Percentiles rank a stretch among this genome's conserved stretches.
Evolutionary conservation across 2,329 filamentous ascomycete species (phyloP).

Genomic region (Ascocoryne sarcoides): DNA sequence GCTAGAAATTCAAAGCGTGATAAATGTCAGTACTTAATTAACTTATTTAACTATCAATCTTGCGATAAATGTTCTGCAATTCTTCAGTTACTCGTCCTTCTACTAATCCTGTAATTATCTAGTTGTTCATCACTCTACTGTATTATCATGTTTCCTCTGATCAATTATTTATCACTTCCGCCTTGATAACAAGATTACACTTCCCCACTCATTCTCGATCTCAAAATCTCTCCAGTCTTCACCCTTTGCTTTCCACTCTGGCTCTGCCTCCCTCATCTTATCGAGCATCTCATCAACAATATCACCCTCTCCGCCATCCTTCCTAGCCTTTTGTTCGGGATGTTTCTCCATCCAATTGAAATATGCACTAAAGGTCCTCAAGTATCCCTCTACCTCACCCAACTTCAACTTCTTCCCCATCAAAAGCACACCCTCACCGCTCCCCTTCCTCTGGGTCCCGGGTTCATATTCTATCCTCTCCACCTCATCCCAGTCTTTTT

Average conservation of each 20-base stretch:
- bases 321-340: conserved; percentile 39
- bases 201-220: conserved; percentile 53
- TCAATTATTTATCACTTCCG: conserved; percentile 26
- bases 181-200: conserved; percentile 48
- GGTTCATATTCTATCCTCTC: conserved; percentile 50
- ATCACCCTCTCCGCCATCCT: conserved; percentile 49
- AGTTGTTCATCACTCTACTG: no score
- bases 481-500: conserved; percentile 42
- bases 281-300: conserved; percentile 55
- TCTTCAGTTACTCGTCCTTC: no score
- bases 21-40: no score
- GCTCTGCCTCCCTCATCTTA: conserved; percentile 44
- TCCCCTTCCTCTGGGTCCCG: conserved; percentile 31
- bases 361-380: conserved; percentile 51
- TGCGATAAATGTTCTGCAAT: no score
- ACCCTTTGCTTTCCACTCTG: conserved; percentile 39
- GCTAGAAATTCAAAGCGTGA: no score
- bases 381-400: conserved; percentile 51
- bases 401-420: conserved; percentile 46
- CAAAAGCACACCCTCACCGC: conserved; percentile 37
- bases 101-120: no score
- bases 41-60: no score
- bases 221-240: conserved; percentile 44
- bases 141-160: background rate
- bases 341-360: conserved; percentile 49